phyloP scores from a whole-genome alignment of 2,329 filamentous ascomycete genomes.

The Nigrospora oryzae region DNA sequence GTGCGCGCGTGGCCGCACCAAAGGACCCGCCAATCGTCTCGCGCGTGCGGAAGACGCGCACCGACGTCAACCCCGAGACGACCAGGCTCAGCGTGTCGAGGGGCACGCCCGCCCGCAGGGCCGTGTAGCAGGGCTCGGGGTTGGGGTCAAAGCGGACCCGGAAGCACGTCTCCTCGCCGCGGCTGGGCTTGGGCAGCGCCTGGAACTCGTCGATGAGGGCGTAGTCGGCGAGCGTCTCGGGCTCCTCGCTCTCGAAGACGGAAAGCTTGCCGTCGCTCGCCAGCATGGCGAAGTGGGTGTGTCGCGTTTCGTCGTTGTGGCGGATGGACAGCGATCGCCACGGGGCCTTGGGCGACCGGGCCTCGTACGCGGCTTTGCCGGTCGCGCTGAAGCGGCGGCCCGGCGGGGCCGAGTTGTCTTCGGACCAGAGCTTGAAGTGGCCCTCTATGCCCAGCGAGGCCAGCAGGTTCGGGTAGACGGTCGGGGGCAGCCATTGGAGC shows the following conservation, averaged over 20 bases:
- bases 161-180: constrained; percentile 84
- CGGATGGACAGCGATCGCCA: constrained; percentile 83
- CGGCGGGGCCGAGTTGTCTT: constrained; percentile 73
- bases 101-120: constrained; percentile 72
- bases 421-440: constrained; percentile 85
- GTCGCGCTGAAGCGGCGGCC: constrained; percentile 75
- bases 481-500: constrained; percentile 91
- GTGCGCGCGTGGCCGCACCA: constrained; percentile 47
- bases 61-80: constrained; percentile 76
- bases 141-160: constrained; percentile 84
- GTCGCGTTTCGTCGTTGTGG: constrained; percentile 66
- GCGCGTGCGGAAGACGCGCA: constrained; percentile 74
- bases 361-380: constrained; percentile 45
- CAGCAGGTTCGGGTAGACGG: constrained; percentile 76
- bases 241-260: constrained; percentile 77
- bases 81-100: constrained; percentile 72
- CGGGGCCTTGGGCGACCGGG: constrained; percentile 50
- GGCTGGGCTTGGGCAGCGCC: constrained; percentile 59
- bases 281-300: constrained; percentile 79
- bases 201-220: constrained; percentile 66
- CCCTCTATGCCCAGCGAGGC: constrained; percentile 86
- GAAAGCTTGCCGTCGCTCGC: constrained; percentile 73
- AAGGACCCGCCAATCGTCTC: constrained; percentile 44
- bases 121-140: constrained; percentile 68
- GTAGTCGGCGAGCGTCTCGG: constrained; percentile 74